Evolutionary conservation across 805 yeast species (phyloP), one percentile per base, ranked within the genome.

Genomic region (Candida tibetensis): DNA sequence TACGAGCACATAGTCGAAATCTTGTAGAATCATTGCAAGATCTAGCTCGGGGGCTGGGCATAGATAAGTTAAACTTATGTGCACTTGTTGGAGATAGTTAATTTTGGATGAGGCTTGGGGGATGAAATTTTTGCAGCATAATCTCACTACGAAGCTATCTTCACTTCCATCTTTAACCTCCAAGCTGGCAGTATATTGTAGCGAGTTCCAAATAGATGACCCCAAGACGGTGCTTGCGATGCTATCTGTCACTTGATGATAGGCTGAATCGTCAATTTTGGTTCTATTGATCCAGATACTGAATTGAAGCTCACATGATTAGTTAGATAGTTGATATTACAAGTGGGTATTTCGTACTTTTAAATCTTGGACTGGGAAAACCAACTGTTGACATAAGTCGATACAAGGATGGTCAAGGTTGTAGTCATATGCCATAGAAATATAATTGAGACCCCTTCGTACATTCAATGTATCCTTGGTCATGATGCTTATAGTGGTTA

Each of bases 1-100:
- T 4, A 44, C 28, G 13, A 52, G 40, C 32, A 45, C 39, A 26
- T 56, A 55, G 32, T 56, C 49, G 17, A 55, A 30, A 13, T 41
- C 39, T 14, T 18, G 14, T 7, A 40, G 17, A 23, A 40, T 13
- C 17, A 8, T 8, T 2, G 23, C 14, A 2, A 44, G 13, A 8
- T 28, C 22, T 4, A 40, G 14, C 14, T 27, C 19, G 3, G 36
- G 13, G 2, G 17, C 36, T 15, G 5, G 25, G 25, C 25, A 21
- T 7, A 21, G 25, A 10, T 21, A 21, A 7, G 25, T 10, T 10
- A 21, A 21, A 7, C 9, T 21, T 7, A 21, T 21, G 25, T 21
- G 7, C 25, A 21, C 10, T 10, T 7, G 9, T 10, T 21, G 9
- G 9, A 21, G 10, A 10, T 21, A 10, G 25, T 21, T 21, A 10